Base-by-base conservation (phyloP, 352 stramenopile genomes). In the Phytopythium vexans region DNA sequence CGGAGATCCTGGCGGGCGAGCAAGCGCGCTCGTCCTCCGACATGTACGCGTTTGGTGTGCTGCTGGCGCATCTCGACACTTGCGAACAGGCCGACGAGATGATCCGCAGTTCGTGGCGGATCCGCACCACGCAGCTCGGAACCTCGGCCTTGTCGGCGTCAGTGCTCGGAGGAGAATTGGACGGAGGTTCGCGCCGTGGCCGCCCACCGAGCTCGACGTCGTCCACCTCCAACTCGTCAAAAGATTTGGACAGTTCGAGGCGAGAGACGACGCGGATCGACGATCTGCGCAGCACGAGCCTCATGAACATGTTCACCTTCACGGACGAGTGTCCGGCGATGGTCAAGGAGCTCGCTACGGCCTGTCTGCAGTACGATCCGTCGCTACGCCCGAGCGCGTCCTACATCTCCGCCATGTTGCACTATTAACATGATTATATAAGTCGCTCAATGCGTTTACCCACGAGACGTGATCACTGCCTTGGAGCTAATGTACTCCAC, bases 321-420 rank as follows among this genome's bases (percentile, higher is more conserved):
- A 85, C 77, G 14, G 70, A 76, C 1, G 71, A 86, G 40, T 92
- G 82, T 44, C 79, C 82, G 0, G 58, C 58, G 3, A 66, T 74
- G 42, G 64, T 92, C 10, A 62, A 64, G 12, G 75, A 89, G 32
- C 64, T 92, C 36, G 82, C 82, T 46, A 58, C 56, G 1, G 79
- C 73, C 14, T 92, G 81, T 56, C 61, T 92, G 16, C 76, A 89
- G 27, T 81, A 77, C 48, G 82, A 92, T 53, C 77, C 82, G 42
- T 85, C 73, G 32, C 57, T 89, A 53, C 74, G 82, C 15, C 82
- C 82, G 21, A 89, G 77, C 31, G 77, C 82, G 27, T 81, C 75
- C 52, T 88, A 92, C 52, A 79, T 89, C 41, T 69, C 76, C 49
- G 78, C 77, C n/a, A 88, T 89, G 78, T 64, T 92, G 42, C 74